phyloP scores from a whole-genome alignment of 1,139 yeast species.

The Saccharomyces hybrid region DNA sequence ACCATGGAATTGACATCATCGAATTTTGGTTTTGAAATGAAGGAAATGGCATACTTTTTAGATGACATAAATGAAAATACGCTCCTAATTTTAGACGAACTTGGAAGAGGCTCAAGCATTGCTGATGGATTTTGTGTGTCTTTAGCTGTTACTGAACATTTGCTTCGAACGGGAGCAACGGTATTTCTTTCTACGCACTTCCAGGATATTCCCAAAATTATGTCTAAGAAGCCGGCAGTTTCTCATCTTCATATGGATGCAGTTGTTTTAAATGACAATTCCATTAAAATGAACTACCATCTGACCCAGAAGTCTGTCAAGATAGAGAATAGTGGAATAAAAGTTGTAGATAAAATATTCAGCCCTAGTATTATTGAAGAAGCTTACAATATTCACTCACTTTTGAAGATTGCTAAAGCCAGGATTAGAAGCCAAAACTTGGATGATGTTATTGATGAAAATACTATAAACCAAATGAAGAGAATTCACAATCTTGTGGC shows the following conservation, averaged over 20 bases:
- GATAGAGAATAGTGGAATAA: slow-evolving; percentile 31
- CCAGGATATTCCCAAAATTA: slow-evolving; percentile 32
- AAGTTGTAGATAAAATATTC: slow-evolving; percentile 27
- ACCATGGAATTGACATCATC: slow-evolving; percentile 33
- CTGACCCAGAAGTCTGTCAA: slow-evolving; percentile 21
- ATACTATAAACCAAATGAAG: slow-evolving; percentile 15
- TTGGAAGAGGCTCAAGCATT: slow-evolving; percentile 40
- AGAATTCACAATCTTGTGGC: slow-evolving; percentile 19
- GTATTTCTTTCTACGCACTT: slow-evolving; percentile 38
- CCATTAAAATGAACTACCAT: slow-evolving; percentile 29
- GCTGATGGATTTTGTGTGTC: slow-evolving; percentile 38
- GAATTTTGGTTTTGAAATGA: slow-evolving; percentile 40
- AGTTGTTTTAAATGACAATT: slow-evolving; percentile 13
- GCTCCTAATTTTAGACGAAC: slow-evolving; percentile 39
- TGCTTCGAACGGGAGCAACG: slow-evolving; percentile 25
- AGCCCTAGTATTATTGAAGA: slow-evolving; percentile 21
- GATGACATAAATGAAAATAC: slow-evolving; percentile 30
- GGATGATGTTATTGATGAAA: slow-evolving; percentile 1
- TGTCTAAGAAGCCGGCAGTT: slow-evolving; percentile 30
- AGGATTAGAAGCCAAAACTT: not conserved
- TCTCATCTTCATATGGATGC: slow-evolving; percentile 30
- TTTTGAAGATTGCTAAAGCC: slow-evolving; percentile 10
- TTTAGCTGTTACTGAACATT: slow-evolving; percentile 34
- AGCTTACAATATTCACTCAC: slow-evolving; percentile 26
- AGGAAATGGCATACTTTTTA: slow-evolving; percentile 38